These are phyloP conservation scores for Phalaenopsis equestris DNA, from an alignment of 106 monocot species.

Conservation along the genomic window DNA sequence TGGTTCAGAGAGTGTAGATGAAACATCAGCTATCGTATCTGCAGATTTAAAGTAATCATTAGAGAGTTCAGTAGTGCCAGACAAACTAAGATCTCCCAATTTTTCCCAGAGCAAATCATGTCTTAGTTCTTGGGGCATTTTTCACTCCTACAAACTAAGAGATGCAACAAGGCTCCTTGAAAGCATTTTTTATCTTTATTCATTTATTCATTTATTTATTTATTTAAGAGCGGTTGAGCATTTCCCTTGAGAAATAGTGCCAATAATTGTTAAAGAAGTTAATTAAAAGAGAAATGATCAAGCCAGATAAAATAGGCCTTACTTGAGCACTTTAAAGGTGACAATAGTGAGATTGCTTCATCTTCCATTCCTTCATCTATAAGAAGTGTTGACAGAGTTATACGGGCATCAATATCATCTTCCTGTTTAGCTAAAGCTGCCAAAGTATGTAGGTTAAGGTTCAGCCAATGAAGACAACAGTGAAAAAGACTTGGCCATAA, in stretches of 20 bases:
- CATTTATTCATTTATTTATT: too few relatives aligned
- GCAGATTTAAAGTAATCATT: background rate
- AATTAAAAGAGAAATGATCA: background rate
- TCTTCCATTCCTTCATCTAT: conserved; percentile 64
- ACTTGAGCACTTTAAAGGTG: conserved; percentile 47
- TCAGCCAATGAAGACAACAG: background rate
- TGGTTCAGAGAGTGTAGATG: conserved; percentile 13
- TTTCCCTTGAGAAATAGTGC: background rate
- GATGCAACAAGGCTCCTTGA: background rate
- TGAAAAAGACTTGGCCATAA: background rate
- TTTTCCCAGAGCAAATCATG: background rate
- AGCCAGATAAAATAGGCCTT: conserved; percentile 10
- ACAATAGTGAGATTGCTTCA: conserved; percentile 72
- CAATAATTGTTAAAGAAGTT: background rate
- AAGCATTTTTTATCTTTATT: background rate
- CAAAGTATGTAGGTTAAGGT: conserved; percentile 7
- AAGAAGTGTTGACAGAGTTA: conserved; percentile 66
- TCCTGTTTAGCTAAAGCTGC: conserved; percentile 67
- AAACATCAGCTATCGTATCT: conserved; percentile 7
- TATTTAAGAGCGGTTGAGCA: background rate
- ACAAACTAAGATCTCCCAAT: background rate
- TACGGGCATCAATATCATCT: conserved; percentile 63
- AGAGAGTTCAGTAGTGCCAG: background rate
- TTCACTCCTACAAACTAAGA: background rate
- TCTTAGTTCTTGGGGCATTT: background rate